phyloP scores from a whole-genome alignment of 495 filamentous ascomycete species.

The Aspergillus baeticus region DNA sequence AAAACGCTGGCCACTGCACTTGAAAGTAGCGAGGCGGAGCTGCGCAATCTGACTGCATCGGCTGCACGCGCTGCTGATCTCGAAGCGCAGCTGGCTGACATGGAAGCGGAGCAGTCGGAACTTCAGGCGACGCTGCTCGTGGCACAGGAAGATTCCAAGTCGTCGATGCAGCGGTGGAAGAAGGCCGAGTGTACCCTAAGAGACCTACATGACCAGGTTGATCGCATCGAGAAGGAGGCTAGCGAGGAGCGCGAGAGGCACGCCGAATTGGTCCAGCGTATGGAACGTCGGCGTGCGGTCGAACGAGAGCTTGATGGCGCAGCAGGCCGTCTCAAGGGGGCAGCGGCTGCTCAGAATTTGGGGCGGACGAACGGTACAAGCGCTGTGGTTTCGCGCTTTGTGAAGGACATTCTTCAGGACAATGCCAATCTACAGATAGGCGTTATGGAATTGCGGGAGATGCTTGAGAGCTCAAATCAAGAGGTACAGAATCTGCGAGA shows the following conservation, averaged over 20 bases:
- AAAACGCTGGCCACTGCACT: slow-evolving; percentile 69
- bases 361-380: slow-evolving; percentile 54
- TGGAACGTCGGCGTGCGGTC: slow-evolving; percentile 73
- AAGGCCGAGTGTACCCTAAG: slow-evolving; percentile 72
- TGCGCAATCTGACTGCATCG: slow-evolving; percentile 69
- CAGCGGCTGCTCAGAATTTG: slow-evolving; percentile 63
- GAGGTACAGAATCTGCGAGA: slow-evolving; percentile 86
- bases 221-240: slow-evolving; percentile 83
- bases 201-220: slow-evolving; percentile 80
- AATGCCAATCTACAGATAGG: slow-evolving; percentile 90
- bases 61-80: slow-evolving; percentile 72
- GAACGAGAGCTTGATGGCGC: slow-evolving; percentile 75
- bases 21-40: slow-evolving; percentile 70
- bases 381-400: slow-evolving; percentile 81
- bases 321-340: slow-evolving; percentile 74
- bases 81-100: slow-evolving; percentile 69
- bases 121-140: slow-evolving; percentile 64
- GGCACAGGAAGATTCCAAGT: slow-evolving; percentile 68
- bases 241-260: slow-evolving; percentile 80
- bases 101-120: slow-evolving; percentile 77
- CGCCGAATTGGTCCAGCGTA: slow-evolving; percentile 72
- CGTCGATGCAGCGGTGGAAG: slow-evolving; percentile 77
- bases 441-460: slow-evolving; percentile 84
- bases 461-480: slow-evolving; percentile 90
- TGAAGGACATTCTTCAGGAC: slow-evolving; percentile 92